Percentiles rank a stretch among this genome's conserved stretches.
Conservation (phyloP, 208 protist genomes). For the Vickermania spadyakhi region DNA sequence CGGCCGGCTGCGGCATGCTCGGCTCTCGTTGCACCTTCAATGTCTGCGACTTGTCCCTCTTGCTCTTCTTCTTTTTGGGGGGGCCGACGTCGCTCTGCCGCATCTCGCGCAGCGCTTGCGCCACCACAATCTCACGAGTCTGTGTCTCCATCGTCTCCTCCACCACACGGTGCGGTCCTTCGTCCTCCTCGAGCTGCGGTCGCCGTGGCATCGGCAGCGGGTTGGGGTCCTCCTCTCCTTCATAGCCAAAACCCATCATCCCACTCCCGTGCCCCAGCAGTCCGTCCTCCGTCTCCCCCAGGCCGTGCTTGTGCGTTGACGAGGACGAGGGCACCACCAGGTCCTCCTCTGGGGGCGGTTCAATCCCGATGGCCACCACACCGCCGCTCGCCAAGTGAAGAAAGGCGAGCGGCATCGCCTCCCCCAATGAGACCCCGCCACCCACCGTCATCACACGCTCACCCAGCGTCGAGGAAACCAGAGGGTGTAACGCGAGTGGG, state of each 20-base stretch:
- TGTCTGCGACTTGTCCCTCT: too few species aligned
- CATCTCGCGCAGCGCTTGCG: background rate
- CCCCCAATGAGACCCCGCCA: background rate
- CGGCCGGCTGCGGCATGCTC: too few species aligned
- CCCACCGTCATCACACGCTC: background rate
- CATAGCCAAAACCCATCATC: background rate
- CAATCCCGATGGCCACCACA: constrained; percentile 36
- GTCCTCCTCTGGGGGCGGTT: background rate
- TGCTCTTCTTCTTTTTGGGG: too few species aligned
- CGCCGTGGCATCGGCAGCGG: constrained; percentile 15
- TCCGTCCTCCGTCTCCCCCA: background rate
- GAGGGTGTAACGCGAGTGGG: background rate
- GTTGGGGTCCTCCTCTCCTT: background rate
- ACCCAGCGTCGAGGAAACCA: background rate
- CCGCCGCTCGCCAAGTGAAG: constrained; percentile 75
- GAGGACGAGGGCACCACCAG: background rate
- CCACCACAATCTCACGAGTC: background rate
- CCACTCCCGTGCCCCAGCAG: constrained; percentile 1
- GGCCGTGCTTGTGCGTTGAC: background rate
- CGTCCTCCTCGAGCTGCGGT: constrained; percentile 5
- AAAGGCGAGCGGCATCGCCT: constrained; percentile 24
- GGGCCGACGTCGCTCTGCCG: too few species aligned
- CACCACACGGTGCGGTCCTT: background rate
- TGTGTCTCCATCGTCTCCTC: background rate
- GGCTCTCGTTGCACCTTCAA: too few species aligned